Evolutionary conservation across 108 stramenopile genomes (phyloP).

Genomic region (Aurantiochytrium sp.): DNA sequence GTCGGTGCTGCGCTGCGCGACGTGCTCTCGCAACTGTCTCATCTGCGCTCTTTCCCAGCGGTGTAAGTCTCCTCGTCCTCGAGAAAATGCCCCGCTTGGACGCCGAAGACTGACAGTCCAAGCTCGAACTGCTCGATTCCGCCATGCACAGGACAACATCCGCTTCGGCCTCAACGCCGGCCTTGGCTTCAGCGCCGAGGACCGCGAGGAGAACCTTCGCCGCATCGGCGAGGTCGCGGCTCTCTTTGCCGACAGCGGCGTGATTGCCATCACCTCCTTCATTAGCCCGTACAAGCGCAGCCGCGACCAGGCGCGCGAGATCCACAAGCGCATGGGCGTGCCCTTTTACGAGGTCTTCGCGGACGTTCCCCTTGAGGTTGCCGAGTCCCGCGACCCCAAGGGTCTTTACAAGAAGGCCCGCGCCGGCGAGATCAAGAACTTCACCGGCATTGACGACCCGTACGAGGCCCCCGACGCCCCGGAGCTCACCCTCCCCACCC

Average conservation of each 20-base stretch:
- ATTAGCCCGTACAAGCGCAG: constrained; percentile 88
- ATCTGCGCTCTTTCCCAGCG: neutral
- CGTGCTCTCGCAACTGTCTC: neutral
- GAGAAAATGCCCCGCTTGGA: too few species aligned
- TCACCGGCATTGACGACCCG: constrained; percentile 96
- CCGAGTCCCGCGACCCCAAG: constrained; percentile 79
- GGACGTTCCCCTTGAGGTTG: constrained; percentile 89
- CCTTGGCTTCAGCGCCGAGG: constrained; percentile 81
- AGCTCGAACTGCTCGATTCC: too few species aligned
- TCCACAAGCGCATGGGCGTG: constrained; percentile 92
- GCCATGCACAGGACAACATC: constrained; percentile 70
- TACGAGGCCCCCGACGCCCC: constrained; percentile 86
- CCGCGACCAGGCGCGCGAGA: constrained; percentile 81
- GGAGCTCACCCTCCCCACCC: constrained; percentile 82
- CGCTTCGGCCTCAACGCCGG: constrained; percentile 91
- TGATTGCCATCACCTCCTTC: constrained; percentile 90
- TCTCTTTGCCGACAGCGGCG: constrained; percentile 87
- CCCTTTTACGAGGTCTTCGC: constrained; percentile 96
- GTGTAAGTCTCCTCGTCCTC: too few species aligned
- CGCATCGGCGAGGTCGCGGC: constrained; percentile 92
- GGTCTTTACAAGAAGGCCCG: constrained; percentile 74
- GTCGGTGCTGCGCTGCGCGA: too few species aligned
- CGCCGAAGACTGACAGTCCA: too few species aligned
- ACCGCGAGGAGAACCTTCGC: constrained; percentile 90
- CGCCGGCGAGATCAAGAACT: constrained; percentile 88